A percentile compares a stretch with the other conserved stretches of the same genome.
These are phyloP conservation scores for Dactylellina cionopaga DNA, from an alignment of 2,329 filamentous ascomycete species.

Conservation along the genomic window DNA sequence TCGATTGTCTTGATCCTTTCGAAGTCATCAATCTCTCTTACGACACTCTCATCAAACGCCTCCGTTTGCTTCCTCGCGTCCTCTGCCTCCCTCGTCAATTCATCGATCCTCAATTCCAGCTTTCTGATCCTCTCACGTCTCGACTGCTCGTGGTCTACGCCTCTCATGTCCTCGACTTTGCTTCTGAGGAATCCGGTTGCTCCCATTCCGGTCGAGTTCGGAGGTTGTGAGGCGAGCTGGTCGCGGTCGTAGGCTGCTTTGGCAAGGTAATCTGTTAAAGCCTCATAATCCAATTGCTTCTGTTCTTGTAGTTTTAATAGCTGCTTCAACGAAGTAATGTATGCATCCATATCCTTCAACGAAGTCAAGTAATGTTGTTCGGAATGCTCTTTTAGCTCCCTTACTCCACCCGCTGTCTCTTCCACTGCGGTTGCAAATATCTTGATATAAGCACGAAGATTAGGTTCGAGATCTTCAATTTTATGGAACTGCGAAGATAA, in stretches of 20 bases:
- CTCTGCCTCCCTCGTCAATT: slow-evolving; percentile 89
- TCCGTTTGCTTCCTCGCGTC: slow-evolving; percentile 85
- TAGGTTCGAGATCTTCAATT: slow-evolving; percentile 86
- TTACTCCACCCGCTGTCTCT: slow-evolving; percentile 80
- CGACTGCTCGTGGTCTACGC: slow-evolving; percentile 93
- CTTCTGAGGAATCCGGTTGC: slow-evolving; percentile 87
- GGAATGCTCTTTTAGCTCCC: slow-evolving; percentile 84
- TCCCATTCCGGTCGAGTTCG: slow-evolving; percentile 64
- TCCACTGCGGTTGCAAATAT: slow-evolving; percentile 88
- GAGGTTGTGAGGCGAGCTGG: slow-evolving; percentile 67
- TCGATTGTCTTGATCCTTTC: slow-evolving; percentile 95
- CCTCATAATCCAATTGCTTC: slow-evolving; percentile 97
- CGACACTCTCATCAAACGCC: slow-evolving; percentile 94
- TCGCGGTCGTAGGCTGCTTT: slow-evolving; percentile 90
- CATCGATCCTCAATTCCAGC: slow-evolving; percentile 90
- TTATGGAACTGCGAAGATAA: slow-evolving; percentile 95
- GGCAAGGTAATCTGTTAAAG: slow-evolving; percentile 91
- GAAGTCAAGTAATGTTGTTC: slow-evolving; percentile 95
- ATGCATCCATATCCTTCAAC: slow-evolving; percentile 93
- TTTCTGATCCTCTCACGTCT: slow-evolving; percentile 87
- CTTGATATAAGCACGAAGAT: slow-evolving; percentile 81
- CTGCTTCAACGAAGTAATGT: slow-evolving; percentile 84
- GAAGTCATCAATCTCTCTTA: slow-evolving; percentile 91
- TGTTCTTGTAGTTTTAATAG: slow-evolving; percentile 93
- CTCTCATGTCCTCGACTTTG: slow-evolving; percentile 95